Base-by-base conservation (phyloP, 2,329 filamentous ascomycete species). In the Penicillium rolfsii region DNA sequence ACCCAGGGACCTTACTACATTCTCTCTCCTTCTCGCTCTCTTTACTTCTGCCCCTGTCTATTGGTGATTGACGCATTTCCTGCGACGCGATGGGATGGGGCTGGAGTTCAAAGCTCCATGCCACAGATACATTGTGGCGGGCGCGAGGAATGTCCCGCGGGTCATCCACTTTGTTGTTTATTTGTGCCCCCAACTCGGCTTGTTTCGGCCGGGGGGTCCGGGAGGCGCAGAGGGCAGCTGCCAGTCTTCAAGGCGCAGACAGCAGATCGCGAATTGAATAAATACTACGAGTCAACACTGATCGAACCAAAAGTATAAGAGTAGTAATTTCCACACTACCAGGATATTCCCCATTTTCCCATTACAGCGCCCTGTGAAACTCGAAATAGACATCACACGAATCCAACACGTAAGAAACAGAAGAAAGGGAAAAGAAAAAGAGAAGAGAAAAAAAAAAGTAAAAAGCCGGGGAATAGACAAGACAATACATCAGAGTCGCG, bases 351-450 rank as follows among this genome's bases (percentile, higher is more conserved):
- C 72, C 66, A 69, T 72, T 75, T 75, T 74, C 71, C 74, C 72
- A 75, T 76, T 76, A 75, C 70, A 77, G 75, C 75, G 75, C 75
- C 75, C 70, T 70, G 66, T 65, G 62, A 71, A 72, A 72, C 59
- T 72, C 58, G 66, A 70, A 65, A 69, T 56, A 65, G 67, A 69
- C 67, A 68, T 61, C 52, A 63, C 66, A 62, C 70, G 53, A 48
- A 56, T 46, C 28, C 40, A 46, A 38, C 53, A 36, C 28, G 60
- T 64, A 52, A 63, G 49, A 61, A 62, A 62, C 63, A 62, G 6
- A 63, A 22, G 19, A 22, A 22, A 22, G 19, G 19, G 19, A 22
- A 22, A 22, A 22, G 52, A 64, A 64, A 60, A 53, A 61, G 59
- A 46, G 60, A 62, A 65, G 59, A 56, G 58, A n/a, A 54, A 9